Evolutionary conservation across 2,329 filamentous ascomycete genomes (phyloP).

Genomic region (Pseudocercospora ulei): DNA sequence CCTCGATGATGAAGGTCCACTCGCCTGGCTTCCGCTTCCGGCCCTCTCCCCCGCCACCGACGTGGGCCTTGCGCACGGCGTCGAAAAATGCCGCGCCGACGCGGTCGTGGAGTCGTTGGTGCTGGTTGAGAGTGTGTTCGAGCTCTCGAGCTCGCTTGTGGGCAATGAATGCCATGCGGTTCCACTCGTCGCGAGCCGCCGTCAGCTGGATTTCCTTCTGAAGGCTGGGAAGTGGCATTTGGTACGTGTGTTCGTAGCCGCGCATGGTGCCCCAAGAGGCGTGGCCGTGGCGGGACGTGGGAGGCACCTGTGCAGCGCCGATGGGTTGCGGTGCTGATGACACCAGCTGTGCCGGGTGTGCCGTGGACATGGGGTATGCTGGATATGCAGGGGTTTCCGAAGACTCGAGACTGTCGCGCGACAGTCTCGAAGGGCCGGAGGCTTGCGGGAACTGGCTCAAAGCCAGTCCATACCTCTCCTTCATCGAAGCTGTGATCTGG

Average conservation of each 20-base stretch:
- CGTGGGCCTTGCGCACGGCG: not conserved
- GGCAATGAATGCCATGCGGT: not conserved
- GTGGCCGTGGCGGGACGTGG: not conserved
- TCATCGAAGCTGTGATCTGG: not conserved
- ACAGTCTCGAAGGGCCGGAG: too few species aligned
- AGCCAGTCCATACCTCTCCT: too few species aligned
- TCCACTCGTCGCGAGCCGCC: not conserved
- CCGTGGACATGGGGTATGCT: not conserved
- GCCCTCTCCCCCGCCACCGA: not conserved
- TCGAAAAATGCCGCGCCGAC: not conserved
- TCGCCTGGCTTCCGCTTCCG: too few species aligned
- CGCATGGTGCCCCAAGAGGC: slow-evolving; percentile 4
- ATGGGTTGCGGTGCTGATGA: too few species aligned
- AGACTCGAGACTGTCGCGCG: too few species aligned
- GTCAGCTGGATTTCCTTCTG: not conserved
- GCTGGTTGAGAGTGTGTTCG: not conserved
- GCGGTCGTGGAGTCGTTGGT: not conserved
- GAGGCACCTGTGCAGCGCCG: too few species aligned
- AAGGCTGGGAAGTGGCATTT: not conserved
- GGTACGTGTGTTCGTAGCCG: not conserved
- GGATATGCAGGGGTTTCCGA: too few species aligned
- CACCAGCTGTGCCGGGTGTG: too few species aligned
- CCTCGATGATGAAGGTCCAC: too few species aligned
- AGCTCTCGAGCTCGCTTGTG: not conserved
- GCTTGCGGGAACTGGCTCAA: too few species aligned